A percentile compares a stretch with the other conserved stretches of the same genome.
Evolutionary conservation across 768 basidiomycete species (phyloP).

Genomic region (Phylloporus scabripes): DNA sequence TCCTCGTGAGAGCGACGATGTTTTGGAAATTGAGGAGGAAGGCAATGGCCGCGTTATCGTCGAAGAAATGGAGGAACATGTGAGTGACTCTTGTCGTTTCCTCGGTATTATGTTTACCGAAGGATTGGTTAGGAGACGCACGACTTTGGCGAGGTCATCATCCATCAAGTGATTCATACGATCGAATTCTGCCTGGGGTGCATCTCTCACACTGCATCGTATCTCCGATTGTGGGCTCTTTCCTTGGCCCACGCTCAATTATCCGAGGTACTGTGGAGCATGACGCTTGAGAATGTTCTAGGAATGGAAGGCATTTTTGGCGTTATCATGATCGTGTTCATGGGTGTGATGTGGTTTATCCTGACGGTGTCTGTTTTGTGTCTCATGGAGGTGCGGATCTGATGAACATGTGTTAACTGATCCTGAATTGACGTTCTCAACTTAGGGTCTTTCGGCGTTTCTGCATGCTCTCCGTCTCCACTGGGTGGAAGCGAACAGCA

Average conservation of each 20-base stretch:
- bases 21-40: conserved; percentile 74
- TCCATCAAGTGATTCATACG: conserved; percentile 97
- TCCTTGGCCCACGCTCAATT: conserved; percentile 97
- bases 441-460: conserved; percentile 89
- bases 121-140: conserved; percentile 58
- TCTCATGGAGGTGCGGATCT: conserved; percentile 82
- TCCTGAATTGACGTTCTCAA: conserved; percentile 1
- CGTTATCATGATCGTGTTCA: conserved; percentile 43
- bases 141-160: conserved; percentile 90
- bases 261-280: conserved; percentile 87
- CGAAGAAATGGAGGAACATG: conserved; percentile 72
- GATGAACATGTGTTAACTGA: conserved; percentile 19
- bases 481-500: conserved; percentile 98
- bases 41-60: conserved; percentile 68
- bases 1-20: conserved; percentile 51
- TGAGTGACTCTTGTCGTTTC: conserved; percentile 37
- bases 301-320: conserved; percentile 64
- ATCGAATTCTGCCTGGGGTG: conserved; percentile 99
- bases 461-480: conserved; percentile 93
- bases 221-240: conserved; percentile 93
- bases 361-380: conserved; percentile 77
- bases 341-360: conserved; percentile 69
- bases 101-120: conserved; percentile 5
- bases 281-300: conserved; percentile 68
- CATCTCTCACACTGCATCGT: conserved; percentile 95